Evolutionary conservation across 768 basidiomycete species (phyloP).

Genomic region (Podaxis sp.): DNA sequence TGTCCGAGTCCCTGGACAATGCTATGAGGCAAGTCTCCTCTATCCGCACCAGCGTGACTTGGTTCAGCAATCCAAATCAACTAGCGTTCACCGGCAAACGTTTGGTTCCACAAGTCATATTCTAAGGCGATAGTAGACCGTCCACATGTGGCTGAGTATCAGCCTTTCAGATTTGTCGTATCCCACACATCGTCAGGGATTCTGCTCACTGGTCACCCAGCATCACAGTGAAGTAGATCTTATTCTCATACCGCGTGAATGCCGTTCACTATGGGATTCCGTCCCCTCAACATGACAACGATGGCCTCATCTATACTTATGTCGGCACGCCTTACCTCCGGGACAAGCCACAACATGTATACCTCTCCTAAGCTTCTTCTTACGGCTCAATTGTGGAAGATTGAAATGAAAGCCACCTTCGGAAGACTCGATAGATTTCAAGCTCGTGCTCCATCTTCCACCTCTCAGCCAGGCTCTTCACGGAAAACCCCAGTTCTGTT

Average conservation of each 20-base stretch:
- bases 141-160: slow-evolving; percentile 58
- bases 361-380: not conserved
- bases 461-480: slow-evolving; percentile 71
- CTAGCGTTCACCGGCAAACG: slow-evolving; percentile 60
- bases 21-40: slow-evolving; percentile 74
- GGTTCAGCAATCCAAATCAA: slow-evolving; percentile 8
- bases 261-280: slow-evolving; percentile 88
- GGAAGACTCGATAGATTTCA: slow-evolving; percentile 98
- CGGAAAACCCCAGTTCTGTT: slow-evolving; percentile 87
- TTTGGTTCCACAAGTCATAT: slow-evolving; percentile 85
- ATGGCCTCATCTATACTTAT: slow-evolving; percentile 96
- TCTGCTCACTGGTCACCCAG: slow-evolving; percentile 38
- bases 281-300: slow-evolving; percentile 84
- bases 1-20: slow-evolving; percentile 77
- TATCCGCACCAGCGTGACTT: slow-evolving; percentile 2
- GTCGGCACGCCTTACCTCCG: slow-evolving; percentile 81
- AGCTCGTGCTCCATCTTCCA: slow-evolving; percentile 89
- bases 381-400: slow-evolving; percentile 38
- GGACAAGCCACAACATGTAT: slow-evolving; percentile 88
- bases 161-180: slow-evolving; percentile 80
- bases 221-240: slow-evolving; percentile 85
- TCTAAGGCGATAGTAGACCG: slow-evolving; percentile 64
- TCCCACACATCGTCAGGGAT: slow-evolving; percentile 1
- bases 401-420: slow-evolving; percentile 99
- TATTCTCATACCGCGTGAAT: slow-evolving; percentile 83